Conservation (phyloP, 345 rosid species). For the Draba incana region DNA sequence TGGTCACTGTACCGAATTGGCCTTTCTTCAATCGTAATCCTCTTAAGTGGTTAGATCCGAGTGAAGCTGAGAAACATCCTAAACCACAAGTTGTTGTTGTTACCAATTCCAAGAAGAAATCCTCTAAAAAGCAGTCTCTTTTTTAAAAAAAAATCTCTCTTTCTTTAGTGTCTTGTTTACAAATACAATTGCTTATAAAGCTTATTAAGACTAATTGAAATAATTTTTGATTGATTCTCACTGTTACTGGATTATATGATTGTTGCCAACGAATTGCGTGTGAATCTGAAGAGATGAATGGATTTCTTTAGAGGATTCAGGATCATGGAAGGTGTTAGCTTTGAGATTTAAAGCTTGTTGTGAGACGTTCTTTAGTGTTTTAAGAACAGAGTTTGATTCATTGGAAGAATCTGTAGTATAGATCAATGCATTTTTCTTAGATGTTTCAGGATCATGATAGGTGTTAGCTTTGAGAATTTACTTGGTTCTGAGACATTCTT, state of each 20-base stretch:
- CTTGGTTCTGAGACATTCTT: no score
- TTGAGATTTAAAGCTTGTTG: no score
- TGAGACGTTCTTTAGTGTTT: no score
- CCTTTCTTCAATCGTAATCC: slow-evolving; percentile 81
- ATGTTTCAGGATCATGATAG: no score
- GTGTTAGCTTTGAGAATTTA: no score
- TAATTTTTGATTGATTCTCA: slow-evolving; percentile 7
- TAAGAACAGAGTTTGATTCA: no score
- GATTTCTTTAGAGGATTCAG: no score
- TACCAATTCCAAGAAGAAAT: slow-evolving; percentile 60
- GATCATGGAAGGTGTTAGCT: no score
- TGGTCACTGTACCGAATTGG: slow-evolving; percentile 89
- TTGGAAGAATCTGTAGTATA: background rate
- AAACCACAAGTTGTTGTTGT: slow-evolving; percentile 56
- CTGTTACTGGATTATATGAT: background rate
- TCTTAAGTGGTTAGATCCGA: slow-evolving; percentile 82
- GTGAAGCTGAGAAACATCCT: slow-evolving; percentile 81
- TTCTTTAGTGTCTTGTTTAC: background rate
- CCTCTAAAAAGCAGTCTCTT: slow-evolving; percentile 57
- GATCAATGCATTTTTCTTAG: no score
- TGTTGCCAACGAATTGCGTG: background rate
- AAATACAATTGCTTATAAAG: slow-evolving; percentile 1
- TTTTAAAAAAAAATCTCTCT: background rate
- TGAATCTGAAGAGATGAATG: no score
- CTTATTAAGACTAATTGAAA: slow-evolving; percentile 9